phyloP scores from a whole-genome alignment of 2,329 filamentous ascomycete species.

The Exophiala aquamarina region DNA sequence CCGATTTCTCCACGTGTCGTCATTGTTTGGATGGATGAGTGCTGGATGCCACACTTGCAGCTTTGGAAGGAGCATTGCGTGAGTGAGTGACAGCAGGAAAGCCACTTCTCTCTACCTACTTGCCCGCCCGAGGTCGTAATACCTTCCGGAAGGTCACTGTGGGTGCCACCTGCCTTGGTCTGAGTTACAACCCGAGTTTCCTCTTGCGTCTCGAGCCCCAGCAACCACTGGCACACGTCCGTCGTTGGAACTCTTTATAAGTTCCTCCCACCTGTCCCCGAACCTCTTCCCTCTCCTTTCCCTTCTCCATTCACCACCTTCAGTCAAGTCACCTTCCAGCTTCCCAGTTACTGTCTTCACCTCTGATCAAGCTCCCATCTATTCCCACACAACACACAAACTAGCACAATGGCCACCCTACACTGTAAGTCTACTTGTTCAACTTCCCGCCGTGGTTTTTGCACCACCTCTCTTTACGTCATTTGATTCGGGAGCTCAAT shows the following conservation, averaged over 20 bases:
- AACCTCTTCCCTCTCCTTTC: conserved; percentile 12
- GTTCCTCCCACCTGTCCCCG: too few species aligned
- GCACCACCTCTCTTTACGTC: conserved; percentile 17
- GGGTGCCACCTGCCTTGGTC: too few species aligned
- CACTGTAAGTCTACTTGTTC: conserved; percentile 50
- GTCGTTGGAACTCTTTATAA: too few species aligned
- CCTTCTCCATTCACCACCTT: conserved; percentile 1
- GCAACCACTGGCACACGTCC: too few species aligned
- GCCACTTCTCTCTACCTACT: too few species aligned
- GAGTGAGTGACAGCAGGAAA: conserved; percentile 4
- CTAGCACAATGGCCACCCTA: conserved; percentile 57
- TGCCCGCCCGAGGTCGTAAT: too few species aligned
- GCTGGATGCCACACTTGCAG: not conserved
- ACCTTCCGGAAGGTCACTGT: too few species aligned
- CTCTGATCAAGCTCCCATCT: not conserved
- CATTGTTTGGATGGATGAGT: conserved; percentile 20
- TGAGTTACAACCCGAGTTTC: too few species aligned
- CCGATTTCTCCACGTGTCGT: conserved; percentile 20
- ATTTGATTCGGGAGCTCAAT: conserved; percentile 8
- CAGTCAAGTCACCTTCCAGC: not conserved
- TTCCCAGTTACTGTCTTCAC: not conserved
- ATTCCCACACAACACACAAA: conserved; percentile 2
- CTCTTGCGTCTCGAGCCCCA: too few species aligned
- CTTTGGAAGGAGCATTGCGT: not conserved
- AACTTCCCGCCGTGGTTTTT: not conserved